Evolutionary conservation across 2,329 filamentous ascomycete genomes (phyloP).

Genomic region (Fusarium sp.): DNA sequence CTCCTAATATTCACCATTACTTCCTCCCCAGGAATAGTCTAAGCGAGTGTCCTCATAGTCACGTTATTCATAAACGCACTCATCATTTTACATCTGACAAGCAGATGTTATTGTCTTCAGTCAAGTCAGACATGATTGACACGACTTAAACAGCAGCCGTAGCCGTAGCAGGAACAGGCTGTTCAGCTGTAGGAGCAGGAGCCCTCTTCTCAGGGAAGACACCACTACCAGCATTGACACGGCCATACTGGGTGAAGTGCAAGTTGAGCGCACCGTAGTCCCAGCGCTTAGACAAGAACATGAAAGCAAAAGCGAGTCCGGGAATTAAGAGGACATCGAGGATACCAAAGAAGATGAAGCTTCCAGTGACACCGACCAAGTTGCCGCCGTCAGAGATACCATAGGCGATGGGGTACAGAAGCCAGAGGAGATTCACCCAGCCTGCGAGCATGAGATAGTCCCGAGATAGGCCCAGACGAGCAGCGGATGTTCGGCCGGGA

Average conservation of each 20-base stretch:
- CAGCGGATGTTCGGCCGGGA: slow-evolving; percentile 54
- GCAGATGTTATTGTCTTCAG: not conserved
- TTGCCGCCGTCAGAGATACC: slow-evolving; percentile 37
- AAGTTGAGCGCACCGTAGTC: slow-evolving; percentile 65
- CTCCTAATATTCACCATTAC: not conserved
- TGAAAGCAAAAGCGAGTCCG: slow-evolving; percentile 56
- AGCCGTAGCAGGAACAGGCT: slow-evolving; percentile 15
- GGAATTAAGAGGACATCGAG: slow-evolving; percentile 63
- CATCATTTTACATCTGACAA: not conserved
- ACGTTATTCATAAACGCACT: not conserved
- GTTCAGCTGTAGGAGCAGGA: slow-evolving; percentile 18
- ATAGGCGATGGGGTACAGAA: slow-evolving; percentile 66
- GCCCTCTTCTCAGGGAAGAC: slow-evolving; percentile 61
- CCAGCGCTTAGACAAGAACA: slow-evolving; percentile 62
- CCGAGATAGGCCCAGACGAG: slow-evolving; percentile 56
- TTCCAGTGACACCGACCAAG: slow-evolving; percentile 31
- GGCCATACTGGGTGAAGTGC: slow-evolving; percentile 67
- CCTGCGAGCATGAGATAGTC: slow-evolving; percentile 61
- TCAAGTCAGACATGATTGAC: not conserved
- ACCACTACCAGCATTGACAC: slow-evolving; percentile 57
- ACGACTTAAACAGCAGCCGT: slow-evolving; percentile 27
- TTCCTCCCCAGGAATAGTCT: not conserved
- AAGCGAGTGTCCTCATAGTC: not conserved
- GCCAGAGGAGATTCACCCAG: slow-evolving; percentile 65
- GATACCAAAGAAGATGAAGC: slow-evolving; percentile 59